Base-by-base conservation (phyloP, 2,329 filamentous ascomycete genomes). In the Lachnum nothofagi region DNA sequence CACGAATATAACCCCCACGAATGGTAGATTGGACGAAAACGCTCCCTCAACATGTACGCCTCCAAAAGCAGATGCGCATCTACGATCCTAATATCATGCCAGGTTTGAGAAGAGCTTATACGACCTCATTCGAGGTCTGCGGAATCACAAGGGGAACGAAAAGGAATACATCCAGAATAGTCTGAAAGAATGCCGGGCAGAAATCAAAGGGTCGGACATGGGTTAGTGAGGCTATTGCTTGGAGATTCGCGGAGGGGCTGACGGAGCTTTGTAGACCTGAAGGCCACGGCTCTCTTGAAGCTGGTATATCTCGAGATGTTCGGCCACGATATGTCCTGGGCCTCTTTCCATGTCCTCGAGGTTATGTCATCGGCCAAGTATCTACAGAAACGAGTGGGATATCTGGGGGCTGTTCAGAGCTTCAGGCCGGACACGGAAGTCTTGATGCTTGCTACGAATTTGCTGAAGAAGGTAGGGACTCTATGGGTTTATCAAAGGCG, bases 101-200 rank as follows among this genome's bases (percentile, higher is more conserved):
- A 97, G 91, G 93, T 98, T 98, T 73, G 93, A 98, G 71, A 98
- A 98, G 72, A 96, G 93, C 35, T 81, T 98, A 17, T 95, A 96
- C 71, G 91, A 97, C 81, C 91, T 98, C 76, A 98, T 98, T 63
- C 82, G 91, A 70, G 93, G 93, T 63, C 76, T 98, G 65, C 85
- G 93, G 59, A 93, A 91, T 67, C 91, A 97, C 74, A 96, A 95
- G 70, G 91, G 91, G 62, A 86, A 85, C 65, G 93, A 98, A 72
- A 87, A 86, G 68, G 89, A 94, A 66, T 98, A 97, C 69, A 94
- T 98, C 52, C 86, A 95, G 66, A 85, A 88, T 68, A 90, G 85
- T 64, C 73, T 97, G 65, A 91, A 90, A 74, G 93, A 98, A 86
- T 98, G 93, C 70, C 88, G 91, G 62, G 77, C 83, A 64, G 93